phyloP scores from a whole-genome alignment of 768 basidiomycete genomes.

The Polyporus arcularius region DNA sequence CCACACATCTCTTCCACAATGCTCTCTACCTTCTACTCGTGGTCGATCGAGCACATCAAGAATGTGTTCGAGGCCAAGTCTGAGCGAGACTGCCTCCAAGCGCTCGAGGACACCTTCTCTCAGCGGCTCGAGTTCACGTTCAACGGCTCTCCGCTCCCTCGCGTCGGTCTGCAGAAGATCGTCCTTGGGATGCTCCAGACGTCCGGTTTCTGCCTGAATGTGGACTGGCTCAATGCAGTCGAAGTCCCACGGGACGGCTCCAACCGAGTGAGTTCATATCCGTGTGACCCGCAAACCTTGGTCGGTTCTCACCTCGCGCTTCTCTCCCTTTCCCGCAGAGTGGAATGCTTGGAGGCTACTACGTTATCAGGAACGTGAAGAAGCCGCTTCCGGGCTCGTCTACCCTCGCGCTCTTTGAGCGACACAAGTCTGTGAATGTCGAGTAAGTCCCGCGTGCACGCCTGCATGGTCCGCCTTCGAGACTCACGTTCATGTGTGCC shows the following conservation, averaged over 20 bases:
- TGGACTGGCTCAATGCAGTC: constrained; percentile 51
- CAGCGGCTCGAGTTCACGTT: constrained; percentile 40
- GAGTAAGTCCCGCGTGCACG: constrained; percentile 37
- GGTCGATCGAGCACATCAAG: constrained; percentile 52
- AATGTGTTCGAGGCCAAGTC: constrained; percentile 51
- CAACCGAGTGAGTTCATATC: constrained; percentile 42
- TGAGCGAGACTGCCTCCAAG: constrained; percentile 43
- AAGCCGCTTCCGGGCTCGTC: constrained; percentile 37
- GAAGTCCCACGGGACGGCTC: constrained; percentile 43
- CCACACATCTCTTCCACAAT: constrained; percentile 9
- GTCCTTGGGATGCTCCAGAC: constrained; percentile 45
- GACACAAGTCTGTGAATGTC: constrained; percentile 54
- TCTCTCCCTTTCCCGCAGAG: constrained; percentile 32
- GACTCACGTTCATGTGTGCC: neutral
- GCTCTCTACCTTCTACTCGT: constrained; percentile 46
- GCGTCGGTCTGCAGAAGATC: constrained; percentile 41
- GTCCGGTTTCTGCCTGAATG: constrained; percentile 41
- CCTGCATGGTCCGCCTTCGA: constrained; percentile 1
- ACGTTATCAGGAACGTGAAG: constrained; percentile 51
- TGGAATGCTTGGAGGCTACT: constrained; percentile 52
- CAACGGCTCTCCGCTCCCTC: constrained; percentile 45
- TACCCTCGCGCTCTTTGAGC: constrained; percentile 40
- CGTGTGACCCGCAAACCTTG: constrained; percentile 1
- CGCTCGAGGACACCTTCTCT: constrained; percentile 49
- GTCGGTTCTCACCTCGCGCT: constrained; percentile 6